Percentiles rank a stretch among this genome's conserved stretches.
Conservation (phyloP, 129 eudicot genomes). For the Flaveria robusta region DNA sequence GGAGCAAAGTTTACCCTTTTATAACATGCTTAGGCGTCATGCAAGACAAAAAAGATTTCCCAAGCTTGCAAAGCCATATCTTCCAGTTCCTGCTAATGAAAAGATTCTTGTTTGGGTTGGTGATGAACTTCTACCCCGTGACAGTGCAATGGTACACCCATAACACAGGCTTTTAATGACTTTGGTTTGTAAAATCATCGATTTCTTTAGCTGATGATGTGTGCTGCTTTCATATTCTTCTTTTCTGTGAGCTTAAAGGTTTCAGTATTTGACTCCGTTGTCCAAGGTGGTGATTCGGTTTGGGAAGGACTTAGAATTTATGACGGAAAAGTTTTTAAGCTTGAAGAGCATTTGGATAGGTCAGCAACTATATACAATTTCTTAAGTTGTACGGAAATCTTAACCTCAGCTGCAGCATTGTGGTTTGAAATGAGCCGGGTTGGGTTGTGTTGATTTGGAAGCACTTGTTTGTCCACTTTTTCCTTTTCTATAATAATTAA, state of each 20-base stretch:
- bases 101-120: slow-evolving; percentile 97
- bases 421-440: background rate
- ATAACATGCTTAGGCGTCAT: slow-evolving; percentile 67
- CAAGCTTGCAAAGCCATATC: slow-evolving; percentile 48
- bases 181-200: background rate
- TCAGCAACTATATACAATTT: slow-evolving; percentile 30
- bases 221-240: slow-evolving; percentile 10
- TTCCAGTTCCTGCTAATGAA: slow-evolving; percentile 82
- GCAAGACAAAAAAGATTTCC: slow-evolving; percentile 40
- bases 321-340: slow-evolving; percentile 78
- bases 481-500: background rate
- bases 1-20: slow-evolving; percentile 95
- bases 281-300: slow-evolving; percentile 98
- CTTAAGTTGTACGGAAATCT: background rate
- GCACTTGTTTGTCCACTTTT: slow-evolving; percentile 4
- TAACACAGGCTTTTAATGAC: slow-evolving; percentile 7
- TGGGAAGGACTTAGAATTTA: slow-evolving; percentile 98
- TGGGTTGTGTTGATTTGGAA: background rate
- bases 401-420: slow-evolving; percentile 6
- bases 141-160: slow-evolving; percentile 69
- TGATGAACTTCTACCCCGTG: slow-evolving; percentile 87
- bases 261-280: slow-evolving; percentile 94
- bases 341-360: slow-evolving; percentile 99
- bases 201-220: slow-evolving; percentile 9
- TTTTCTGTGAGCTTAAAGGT: slow-evolving; percentile 52